phyloP scores from a whole-genome alignment of 257 asterid genomes.

The Nicotiana noctiflora region DNA sequence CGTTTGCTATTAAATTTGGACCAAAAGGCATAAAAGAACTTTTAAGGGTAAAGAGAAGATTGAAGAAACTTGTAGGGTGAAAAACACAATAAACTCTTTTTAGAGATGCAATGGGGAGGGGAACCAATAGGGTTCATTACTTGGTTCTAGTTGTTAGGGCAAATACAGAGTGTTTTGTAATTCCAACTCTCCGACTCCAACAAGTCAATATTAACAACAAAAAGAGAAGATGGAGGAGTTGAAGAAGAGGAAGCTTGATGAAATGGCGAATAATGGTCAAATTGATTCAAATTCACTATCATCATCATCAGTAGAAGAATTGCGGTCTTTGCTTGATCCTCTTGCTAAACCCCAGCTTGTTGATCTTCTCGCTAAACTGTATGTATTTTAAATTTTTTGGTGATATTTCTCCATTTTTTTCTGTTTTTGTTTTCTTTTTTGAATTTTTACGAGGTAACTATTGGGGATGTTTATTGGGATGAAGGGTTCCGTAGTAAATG shows the following conservation, averaged over 20 bases:
- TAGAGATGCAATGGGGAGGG: not conserved
- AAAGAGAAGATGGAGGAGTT: conserved; percentile 42
- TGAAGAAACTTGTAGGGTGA: not conserved
- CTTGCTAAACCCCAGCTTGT: conserved; percentile 70
- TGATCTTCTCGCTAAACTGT: conserved; percentile 74
- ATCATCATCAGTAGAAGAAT: conserved; percentile 38
- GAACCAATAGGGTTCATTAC: no score
- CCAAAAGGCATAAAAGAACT: no score
- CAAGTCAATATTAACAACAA: no score
- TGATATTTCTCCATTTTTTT: not conserved
- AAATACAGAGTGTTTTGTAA: no score
- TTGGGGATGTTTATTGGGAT: not conserved
- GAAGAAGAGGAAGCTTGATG: conserved; percentile 76
- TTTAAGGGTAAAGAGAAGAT: not conserved
- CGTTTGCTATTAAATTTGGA: no score
- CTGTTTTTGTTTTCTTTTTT: no score
- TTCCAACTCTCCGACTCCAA: no score
- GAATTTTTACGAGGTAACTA: not conserved
- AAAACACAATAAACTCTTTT: not conserved
- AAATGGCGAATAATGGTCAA: conserved; percentile 33
- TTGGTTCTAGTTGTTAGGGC: not conserved
- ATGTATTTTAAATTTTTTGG: conserved; percentile 10
- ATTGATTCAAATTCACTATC: not conserved
- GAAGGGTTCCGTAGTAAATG: not conserved
- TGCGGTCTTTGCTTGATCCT: conserved; percentile 72